Conservation (phyloP, 2,329 filamentous ascomycete species). For the Botrytis medusae region DNA sequence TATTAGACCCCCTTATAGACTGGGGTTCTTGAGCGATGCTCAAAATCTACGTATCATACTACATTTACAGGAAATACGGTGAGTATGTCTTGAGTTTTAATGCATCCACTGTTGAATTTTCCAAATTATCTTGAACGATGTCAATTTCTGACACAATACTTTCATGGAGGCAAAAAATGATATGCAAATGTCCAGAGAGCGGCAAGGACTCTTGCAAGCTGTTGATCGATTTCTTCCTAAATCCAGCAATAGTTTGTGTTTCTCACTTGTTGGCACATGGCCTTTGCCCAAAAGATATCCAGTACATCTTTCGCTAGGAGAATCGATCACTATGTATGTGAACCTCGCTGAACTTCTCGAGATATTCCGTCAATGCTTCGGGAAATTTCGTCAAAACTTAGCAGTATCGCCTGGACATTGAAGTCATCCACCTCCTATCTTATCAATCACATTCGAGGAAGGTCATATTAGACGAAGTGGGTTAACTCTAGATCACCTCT, state of each 20-base stretch:
- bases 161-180: too few species aligned
- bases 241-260: background rate
- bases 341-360: background rate
- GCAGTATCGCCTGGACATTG: rapidly evolving
- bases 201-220: rapidly evolving
- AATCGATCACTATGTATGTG: background rate
- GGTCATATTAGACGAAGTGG: background rate
- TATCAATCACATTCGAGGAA: background rate
- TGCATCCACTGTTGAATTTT: background rate
- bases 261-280: background rate
- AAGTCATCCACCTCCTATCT: background rate
- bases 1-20: background rate
- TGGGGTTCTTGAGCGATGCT: background rate
- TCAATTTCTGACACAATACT: background rate
- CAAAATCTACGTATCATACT: background rate
- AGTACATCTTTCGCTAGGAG: rapidly evolving
- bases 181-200: rapidly evolving
- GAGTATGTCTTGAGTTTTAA: background rate
- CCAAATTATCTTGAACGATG: background rate
- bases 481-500: background rate
- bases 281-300: background rate
- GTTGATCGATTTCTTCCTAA: background rate
- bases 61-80: background rate
- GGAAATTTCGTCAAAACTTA: too few species aligned
- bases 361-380: background rate